Base-by-base conservation (phyloP, 169 alveolate species). In the Cryptosporidium sp. region DNA sequence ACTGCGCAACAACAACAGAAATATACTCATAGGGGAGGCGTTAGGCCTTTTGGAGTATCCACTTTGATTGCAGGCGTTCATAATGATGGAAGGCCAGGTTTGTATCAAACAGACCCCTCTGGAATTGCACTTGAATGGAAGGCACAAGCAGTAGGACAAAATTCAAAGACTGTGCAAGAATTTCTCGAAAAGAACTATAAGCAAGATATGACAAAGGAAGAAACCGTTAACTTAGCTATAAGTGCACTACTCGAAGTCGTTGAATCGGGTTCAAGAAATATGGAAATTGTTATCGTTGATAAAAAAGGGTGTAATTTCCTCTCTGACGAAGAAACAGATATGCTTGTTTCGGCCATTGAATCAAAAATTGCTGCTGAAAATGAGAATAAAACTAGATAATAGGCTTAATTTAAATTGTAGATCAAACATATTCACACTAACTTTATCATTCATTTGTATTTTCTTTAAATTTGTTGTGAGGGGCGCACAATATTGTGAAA, bases 21-120 rank as follows among this genome's bases (percentile, higher is more conserved):
- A 75, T 98, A 96, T 86, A 98, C 99, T 18, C 99, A 97, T 75
- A 93, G 97, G 74, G 99, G 99, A 37, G 99, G 99, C 1, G 99
- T 97, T n/a, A 95, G 99, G 67, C 99, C 99, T 51, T 98, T 97
- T 91, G 99, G 99, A 70, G 96, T 98, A 51, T 96, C 99, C 41
- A 96, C 98, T 59, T 91, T 98, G 55, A 95, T 98, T 55, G 98
- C 97, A 1, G 99, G 99, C 29, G 94, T 94, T 73, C 98, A 96
- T 68, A 93, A 93, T 75, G 92, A 93, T 71, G 94, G 96, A n/a
- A 93, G 92, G 41, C 98, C 98, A 9, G 96, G 96, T 62, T 95
- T 97, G 70, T 98, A 92, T 91, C 98, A 97, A 92, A 98, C 99
- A 26, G 99, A 98, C 84, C 99, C 99, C 6, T 96, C 99, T 33